phyloP scores from a whole-genome alignment of 176 grass and related monocot genomes.

The Secale cereale region DNA sequence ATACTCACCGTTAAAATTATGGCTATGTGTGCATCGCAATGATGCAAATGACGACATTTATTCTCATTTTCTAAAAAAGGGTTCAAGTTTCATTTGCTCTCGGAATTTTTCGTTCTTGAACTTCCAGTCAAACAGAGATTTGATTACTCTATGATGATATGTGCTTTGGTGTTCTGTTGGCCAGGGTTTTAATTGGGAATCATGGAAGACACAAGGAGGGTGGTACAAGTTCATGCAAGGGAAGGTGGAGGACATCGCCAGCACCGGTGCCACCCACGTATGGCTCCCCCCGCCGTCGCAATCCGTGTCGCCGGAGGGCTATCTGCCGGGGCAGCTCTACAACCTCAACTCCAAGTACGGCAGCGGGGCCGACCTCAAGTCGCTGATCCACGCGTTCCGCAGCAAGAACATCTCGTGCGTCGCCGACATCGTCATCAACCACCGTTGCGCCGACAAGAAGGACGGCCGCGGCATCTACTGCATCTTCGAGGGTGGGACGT shows the following conservation, averaged over 20 bases:
- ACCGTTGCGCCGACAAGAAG: constrained; percentile 35
- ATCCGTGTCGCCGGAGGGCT: background rate
- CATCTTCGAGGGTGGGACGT: constrained; percentile 63
- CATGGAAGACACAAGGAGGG: background rate
- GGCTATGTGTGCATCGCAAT: too few relatives aligned
- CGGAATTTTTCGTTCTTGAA: too few relatives aligned
- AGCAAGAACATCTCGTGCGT: too few relatives aligned
- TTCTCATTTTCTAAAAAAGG: too few relatives aligned
- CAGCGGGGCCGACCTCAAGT: background rate
- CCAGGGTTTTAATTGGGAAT: background rate
- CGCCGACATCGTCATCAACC: constrained; percentile 49
- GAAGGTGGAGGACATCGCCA: background rate
- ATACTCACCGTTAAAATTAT: too few relatives aligned
- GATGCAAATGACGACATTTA: too few relatives aligned
- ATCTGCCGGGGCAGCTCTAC: background rate
- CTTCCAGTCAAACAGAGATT: too few relatives aligned
- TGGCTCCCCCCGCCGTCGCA: background rate
- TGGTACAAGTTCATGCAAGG: background rate
- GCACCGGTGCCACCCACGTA: background rate
- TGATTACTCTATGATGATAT: background rate
- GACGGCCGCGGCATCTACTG: constrained; percentile 56
- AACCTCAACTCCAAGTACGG: background rate
- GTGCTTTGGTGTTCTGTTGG: background rate
- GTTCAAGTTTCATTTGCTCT: too few relatives aligned
- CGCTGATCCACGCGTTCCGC: too few relatives aligned